A percentile compares a stretch with the other conserved stretches of the same genome.
Conservation (phyloP, 1,284 basidiomycete genomes). For the Pseudozyma sp. region DNA sequence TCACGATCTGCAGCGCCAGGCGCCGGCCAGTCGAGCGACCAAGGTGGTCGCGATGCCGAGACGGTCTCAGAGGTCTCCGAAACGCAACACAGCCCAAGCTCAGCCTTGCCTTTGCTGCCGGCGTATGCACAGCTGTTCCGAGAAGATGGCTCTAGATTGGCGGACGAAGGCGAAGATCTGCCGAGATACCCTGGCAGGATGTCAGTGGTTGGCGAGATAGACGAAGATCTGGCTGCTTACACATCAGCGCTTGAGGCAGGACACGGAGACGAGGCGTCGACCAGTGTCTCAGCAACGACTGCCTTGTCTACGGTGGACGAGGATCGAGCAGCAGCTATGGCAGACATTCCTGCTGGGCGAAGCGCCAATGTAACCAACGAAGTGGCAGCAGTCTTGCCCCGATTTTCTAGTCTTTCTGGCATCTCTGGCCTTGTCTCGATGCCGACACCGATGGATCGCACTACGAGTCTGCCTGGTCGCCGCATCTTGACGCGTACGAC, state of each 20-base stretch:
- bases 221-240: conserved; percentile 13
- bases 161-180: conserved; percentile 66
- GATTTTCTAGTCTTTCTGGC: conserved; percentile 17
- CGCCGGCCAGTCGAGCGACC: not conserved
- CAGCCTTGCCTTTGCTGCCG: conserved; percentile 59
- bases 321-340: not conserved
- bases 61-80: not conserved
- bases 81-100: not conserved
- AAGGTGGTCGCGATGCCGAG: too few relatives aligned
- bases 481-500: conserved; percentile 21
- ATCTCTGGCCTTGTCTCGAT: conserved; percentile 7
- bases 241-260: not conserved
- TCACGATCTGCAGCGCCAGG: not conserved
- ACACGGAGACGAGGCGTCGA: not conserved
- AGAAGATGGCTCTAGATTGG: conserved; percentile 67
- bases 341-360: not conserved
- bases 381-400: conserved; percentile 1
- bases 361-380: not conserved
- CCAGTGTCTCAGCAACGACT: not conserved
- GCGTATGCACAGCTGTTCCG: conserved; percentile 68
- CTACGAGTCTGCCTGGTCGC: conserved; percentile 37
- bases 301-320: conserved; percentile 15
- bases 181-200: conserved; percentile 64
- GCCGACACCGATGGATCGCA: conserved; percentile 38
- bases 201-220: conserved; percentile 51